Conservation (phyloP, 2,329 filamentous ascomycete genomes). For the Trichophyton rubrum region DNA sequence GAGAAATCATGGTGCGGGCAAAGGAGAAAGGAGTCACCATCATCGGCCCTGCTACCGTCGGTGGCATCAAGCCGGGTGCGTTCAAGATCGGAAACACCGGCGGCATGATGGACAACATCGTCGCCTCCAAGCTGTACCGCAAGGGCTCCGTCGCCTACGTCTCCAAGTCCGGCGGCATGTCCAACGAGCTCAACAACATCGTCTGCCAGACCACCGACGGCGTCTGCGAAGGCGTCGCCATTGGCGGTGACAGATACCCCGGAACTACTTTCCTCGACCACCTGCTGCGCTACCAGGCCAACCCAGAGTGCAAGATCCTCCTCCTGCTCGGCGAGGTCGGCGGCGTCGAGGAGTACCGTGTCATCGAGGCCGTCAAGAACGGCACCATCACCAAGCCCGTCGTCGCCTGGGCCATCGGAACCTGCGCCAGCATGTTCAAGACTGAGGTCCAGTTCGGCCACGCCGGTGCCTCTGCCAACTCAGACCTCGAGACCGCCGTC, state of each 20-base stretch:
- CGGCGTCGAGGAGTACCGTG: slow-evolving; percentile 99
- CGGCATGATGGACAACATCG: slow-evolving; percentile 99
- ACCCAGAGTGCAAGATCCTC: slow-evolving; percentile 96
- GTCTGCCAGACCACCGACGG: slow-evolving; percentile 91
- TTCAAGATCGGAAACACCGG: slow-evolving; percentile 99
- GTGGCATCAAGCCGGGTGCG: slow-evolving; percentile 97
- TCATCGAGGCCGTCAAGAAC: slow-evolving; percentile 93
- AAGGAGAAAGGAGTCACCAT: slow-evolving; percentile 99
- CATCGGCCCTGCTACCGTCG: slow-evolving; percentile 94
- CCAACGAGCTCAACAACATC: slow-evolving; percentile 99
- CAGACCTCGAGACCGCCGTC: slow-evolving; percentile 91
- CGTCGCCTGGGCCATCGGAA: slow-evolving; percentile 98
- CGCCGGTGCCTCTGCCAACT: slow-evolving; percentile 97
- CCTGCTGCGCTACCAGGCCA: slow-evolving; percentile 87
- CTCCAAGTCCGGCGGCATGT: slow-evolving; percentile 99
- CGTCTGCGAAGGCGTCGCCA: slow-evolving; percentile 98
- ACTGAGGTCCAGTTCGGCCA: slow-evolving; percentile 99
- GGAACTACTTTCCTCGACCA: slow-evolving; percentile 99
- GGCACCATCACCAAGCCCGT: slow-evolving; percentile 96
- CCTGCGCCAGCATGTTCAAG: slow-evolving; percentile 99
- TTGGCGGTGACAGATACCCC: slow-evolving; percentile 97
- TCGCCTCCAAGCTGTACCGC: slow-evolving; percentile 98
- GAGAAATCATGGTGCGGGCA: slow-evolving; percentile 93
- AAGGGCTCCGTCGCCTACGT: slow-evolving; percentile 98
- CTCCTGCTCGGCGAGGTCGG: slow-evolving; percentile 93